Base-by-base conservation (phyloP, 2,329 filamentous ascomycete genomes). In the Pyricularia grisea region DNA sequence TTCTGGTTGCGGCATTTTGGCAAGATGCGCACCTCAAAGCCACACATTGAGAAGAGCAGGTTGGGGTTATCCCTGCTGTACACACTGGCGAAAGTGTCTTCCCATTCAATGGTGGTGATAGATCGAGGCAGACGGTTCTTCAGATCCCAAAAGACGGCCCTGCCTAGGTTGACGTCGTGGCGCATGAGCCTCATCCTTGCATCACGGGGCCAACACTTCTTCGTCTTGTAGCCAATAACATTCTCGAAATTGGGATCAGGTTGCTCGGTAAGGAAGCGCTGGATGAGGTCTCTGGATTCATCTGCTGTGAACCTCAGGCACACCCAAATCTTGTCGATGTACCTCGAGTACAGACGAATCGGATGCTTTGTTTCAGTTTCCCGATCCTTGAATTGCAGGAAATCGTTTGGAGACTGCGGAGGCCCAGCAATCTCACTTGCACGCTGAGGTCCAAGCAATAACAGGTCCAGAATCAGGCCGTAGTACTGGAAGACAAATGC, bases 401-500 rank as follows among this genome's bases (percentile, higher is more conserved):
- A 99, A 77, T 99, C 96, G 76, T 99, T 99, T 14, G 95, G 95
- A 73, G 89, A 93, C 74, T 95, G 91, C 2, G 95, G 93, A 7
- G 95, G 93, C 1, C 95, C 95, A 68, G 96, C 95, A 77, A 99
- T 96, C 78, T 99, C 96, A 74, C 93, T 97, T n/a, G 95, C 95
- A 76, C 95, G 91, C 80, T 98, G 94, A 71, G 97, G 85, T 65
- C 95, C 95, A 31, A 99, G 88, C 27, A 99, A 85, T 55, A 99
- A 84, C 65, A 99, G 85, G 81, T 99, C 95, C 68, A 99, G 89
- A 70, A 99, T 94, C 71, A 99, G 84, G 65, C 96, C 95, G 74
- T 99, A 99, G 84, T 94, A 99, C 77, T 99, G 95, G 86, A 99
- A 99, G 27, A 99, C 95, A 72, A 99, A 99, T 0, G 93, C 95